phyloP scores from a whole-genome alignment of 805 yeast species.

The Barnettozyma pratensis region DNA sequence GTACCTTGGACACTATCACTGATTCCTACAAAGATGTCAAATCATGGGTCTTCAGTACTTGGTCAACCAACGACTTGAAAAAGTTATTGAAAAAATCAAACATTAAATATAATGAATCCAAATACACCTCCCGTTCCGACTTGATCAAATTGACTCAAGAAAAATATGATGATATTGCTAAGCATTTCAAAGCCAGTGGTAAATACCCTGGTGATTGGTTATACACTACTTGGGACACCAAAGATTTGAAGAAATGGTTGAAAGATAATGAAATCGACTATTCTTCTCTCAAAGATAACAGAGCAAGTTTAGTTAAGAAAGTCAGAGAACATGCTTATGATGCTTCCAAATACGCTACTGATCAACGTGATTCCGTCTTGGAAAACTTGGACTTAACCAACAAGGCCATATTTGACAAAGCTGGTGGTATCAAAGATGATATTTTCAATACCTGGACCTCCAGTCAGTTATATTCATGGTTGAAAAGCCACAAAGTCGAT shows the following conservation, averaged over 20 bases:
- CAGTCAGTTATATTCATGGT: slow-evolving; percentile 51
- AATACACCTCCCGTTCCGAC: slow-evolving; percentile 30
- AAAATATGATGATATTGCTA: slow-evolving; percentile 36
- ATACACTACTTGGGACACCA: slow-evolving; percentile 48
- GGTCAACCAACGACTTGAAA: slow-evolving; percentile 34
- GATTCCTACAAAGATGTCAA: slow-evolving; percentile 15
- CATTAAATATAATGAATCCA: slow-evolving; percentile 25
- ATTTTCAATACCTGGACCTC: slow-evolving; percentile 49
- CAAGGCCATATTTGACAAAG: slow-evolving; percentile 32
- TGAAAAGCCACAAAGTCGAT: slow-evolving; percentile 39
- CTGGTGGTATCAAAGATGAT: slow-evolving; percentile 36
- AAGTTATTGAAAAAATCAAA: slow-evolving; percentile 29
- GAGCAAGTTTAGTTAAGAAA: slow-evolving; percentile 40
- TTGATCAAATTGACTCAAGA: slow-evolving; percentile 37
- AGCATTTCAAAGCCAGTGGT: slow-evolving; percentile 34
- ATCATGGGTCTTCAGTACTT: slow-evolving; percentile 47
- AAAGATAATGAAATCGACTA: slow-evolving; percentile 36
- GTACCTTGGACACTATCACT: neutral
- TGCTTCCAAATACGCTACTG: slow-evolving; percentile 34
- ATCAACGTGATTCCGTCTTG: slow-evolving; percentile 35
- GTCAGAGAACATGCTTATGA: slow-evolving; percentile 42
- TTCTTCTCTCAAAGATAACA: slow-evolving; percentile 33
- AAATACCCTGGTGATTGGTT: slow-evolving; percentile 47
- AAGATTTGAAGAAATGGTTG: slow-evolving; percentile 47
- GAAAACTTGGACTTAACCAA: slow-evolving; percentile 35